Percentiles rank a stretch among this genome's conserved stretches.
These are phyloP conservation scores for Claviceps digitariae DNA, from an alignment of 2,329 filamentous ascomycete species.

Conservation along the genomic window DNA sequence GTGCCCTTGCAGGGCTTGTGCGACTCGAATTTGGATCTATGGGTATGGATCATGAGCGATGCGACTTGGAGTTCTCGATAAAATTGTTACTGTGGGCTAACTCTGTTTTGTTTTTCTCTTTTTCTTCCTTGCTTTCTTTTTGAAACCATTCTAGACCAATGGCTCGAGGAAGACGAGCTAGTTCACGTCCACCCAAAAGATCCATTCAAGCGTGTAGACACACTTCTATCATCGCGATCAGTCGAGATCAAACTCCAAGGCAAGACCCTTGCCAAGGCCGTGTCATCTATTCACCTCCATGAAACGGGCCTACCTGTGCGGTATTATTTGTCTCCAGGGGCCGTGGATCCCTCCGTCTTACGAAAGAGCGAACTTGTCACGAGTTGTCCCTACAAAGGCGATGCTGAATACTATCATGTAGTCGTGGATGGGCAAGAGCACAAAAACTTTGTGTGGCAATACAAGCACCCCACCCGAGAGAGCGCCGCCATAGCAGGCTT, in stretches of 20 bases:
- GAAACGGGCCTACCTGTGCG: constrained; percentile 47
- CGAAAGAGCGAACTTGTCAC: constrained; percentile 37
- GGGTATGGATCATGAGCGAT: constrained; percentile 11
- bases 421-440: constrained; percentile 28
- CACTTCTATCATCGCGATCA: constrained; percentile 38
- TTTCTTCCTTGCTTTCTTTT: not conserved
- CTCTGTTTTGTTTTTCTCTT: not conserved
- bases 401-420: constrained; percentile 48
- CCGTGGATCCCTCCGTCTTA: constrained; percentile 32
- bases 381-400: constrained; percentile 54
- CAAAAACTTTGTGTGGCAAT: constrained; percentile 49
- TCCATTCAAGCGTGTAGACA: constrained; percentile 51
- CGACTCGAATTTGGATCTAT: constrained; percentile 23
- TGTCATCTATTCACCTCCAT: constrained; percentile 37
- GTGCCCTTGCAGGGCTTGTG: constrained; percentile 19
- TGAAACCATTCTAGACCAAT: constrained; percentile 17
- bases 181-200: constrained; percentile 53
- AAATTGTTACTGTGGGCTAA: not conserved
- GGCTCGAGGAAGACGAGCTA: constrained; percentile 42
- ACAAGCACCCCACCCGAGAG: constrained; percentile 42
- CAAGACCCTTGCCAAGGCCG: constrained; percentile 30
- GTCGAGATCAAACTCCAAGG: constrained; percentile 37
- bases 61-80: not conserved
- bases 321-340: constrained; percentile 43
- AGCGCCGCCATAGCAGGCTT: constrained; percentile 39